Evolutionary conservation across 2,329 filamentous ascomycete species (phyloP).

Genomic region (Daldinia sp.): DNA sequence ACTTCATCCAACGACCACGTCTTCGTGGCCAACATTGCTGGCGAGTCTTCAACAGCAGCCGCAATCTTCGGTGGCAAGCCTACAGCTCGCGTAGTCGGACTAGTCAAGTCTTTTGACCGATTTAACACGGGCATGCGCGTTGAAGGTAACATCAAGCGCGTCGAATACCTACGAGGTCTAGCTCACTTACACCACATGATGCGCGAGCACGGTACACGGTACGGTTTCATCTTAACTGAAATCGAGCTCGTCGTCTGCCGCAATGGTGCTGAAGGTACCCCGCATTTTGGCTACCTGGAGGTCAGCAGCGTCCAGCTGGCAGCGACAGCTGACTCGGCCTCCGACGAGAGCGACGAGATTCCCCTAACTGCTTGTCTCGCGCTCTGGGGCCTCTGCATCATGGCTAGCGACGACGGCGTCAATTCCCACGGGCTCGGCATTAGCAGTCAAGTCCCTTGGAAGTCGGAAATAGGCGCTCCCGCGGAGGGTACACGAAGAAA

Average conservation of each 20-base stretch:
- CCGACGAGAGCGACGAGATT: constrained; percentile 50
- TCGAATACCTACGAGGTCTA: constrained; percentile 88
- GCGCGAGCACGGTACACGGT: constrained; percentile 91
- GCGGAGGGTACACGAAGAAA: constrained; percentile 76
- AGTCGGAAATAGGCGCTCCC: constrained; percentile 76
- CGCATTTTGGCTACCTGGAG: constrained; percentile 90
- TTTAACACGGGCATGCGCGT: constrained; percentile 96
- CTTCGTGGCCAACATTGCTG: constrained; percentile 70
- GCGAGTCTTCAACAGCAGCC: constrained; percentile 64
- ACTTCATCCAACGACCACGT: constrained; percentile 60
- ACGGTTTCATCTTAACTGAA: constrained; percentile 96
- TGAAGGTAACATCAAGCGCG: constrained; percentile 82
- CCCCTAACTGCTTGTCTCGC: constrained; percentile 76
- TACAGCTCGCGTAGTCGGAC: constrained; percentile 60
- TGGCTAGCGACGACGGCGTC: constrained; percentile 66
- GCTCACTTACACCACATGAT: constrained; percentile 88
- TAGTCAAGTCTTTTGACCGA: constrained; percentile 91
- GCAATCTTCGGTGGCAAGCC: constrained; percentile 59
- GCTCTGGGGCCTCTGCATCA: constrained; percentile 79
- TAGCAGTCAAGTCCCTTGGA: constrained; percentile 60
- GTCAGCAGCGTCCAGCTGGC: constrained; percentile 69
- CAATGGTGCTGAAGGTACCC: constrained; percentile 74
- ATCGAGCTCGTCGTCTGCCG: constrained; percentile 93
- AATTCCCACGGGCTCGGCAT: not conserved
- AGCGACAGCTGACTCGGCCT: constrained; percentile 51